Evolutionary conservation across 768 basidiomycete genomes (phyloP).

Genomic region (Tulasnella sp.): DNA sequence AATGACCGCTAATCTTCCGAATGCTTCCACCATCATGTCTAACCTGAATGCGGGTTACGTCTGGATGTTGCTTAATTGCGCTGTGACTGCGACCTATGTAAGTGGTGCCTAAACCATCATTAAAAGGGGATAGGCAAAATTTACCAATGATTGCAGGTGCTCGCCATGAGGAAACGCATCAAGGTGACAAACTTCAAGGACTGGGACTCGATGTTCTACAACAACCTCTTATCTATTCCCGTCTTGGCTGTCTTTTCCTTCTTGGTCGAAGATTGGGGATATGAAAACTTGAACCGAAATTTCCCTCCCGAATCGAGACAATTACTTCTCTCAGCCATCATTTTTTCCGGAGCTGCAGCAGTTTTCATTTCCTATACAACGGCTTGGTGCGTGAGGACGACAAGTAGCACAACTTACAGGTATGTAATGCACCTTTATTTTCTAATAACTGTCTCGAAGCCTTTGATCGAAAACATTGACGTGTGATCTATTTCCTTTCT

Average conservation of each 20-base stretch:
- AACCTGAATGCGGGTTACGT: conserved; percentile 70
- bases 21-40: conserved; percentile 12
- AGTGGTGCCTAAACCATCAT: conserved; percentile 23
- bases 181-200: conserved; percentile 91
- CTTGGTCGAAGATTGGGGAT: conserved; percentile 79
- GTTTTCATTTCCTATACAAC: conserved; percentile 98
- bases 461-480: background rate
- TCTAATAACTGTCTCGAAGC: background rate
- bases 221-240: conserved; percentile 90
- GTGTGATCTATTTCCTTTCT: conserved; percentile 7
- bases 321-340: conserved; percentile 74
- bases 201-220: conserved; percentile 99
- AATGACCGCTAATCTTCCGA: conserved; percentile 24
- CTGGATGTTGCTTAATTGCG: conserved; percentile 93
- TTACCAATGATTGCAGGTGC: conserved; percentile 40
- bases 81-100: conserved; percentile 82
- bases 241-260: conserved; percentile 73
- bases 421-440: conserved; percentile 24
- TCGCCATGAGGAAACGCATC: conserved; percentile 93
- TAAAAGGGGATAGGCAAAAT: background rate
- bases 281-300: conserved; percentile 59
- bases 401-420: conserved; percentile 98
- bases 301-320: conserved; percentile 80
- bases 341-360: conserved; percentile 93
- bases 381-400: conserved; percentile 94